A percentile compares a stretch with the other conserved stretches of the same genome.
Conservation (phyloP, 805 yeast species). For the Starmerella apis region DNA sequence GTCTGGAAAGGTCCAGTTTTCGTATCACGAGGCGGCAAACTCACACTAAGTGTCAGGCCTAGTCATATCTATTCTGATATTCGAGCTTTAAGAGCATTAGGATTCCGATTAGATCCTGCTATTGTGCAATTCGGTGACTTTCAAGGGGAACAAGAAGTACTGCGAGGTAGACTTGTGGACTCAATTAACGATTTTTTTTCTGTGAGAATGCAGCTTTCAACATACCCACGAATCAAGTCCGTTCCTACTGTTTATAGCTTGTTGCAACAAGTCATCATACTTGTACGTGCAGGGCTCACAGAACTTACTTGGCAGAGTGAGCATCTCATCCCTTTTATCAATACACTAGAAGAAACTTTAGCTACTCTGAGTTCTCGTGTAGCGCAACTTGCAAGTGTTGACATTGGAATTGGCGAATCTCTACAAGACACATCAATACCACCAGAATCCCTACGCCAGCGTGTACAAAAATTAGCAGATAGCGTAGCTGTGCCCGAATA, state of each 20-base stretch:
- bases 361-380: constrained; percentile 7
- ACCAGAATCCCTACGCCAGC: neutral
- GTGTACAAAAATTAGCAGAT: neutral
- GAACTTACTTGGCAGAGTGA: constrained; percentile 5
- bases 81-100: constrained; percentile 14
- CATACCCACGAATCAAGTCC: constrained; percentile 5
- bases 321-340: constrained; percentile 8
- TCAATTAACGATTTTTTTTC: constrained; percentile 4
- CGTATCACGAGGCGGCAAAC: neutral
- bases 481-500: constrained; percentile 6
- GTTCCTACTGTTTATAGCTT: constrained; percentile 3
- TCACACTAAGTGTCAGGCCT: constrained; percentile 14
- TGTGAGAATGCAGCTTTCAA: neutral
- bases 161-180: constrained; percentile 4
- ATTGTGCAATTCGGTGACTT: neutral
- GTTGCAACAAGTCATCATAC: constrained; percentile 4
- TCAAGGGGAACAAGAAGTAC: neutral
- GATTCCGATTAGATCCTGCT: constrained; percentile 12
- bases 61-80: neutral
- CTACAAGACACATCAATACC: neutral
- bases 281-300: constrained; percentile 11
- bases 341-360: constrained; percentile 8
- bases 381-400: constrained; percentile 5
- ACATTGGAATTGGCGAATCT: constrained; percentile 1
- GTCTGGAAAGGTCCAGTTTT: neutral